phyloP scores from a whole-genome alignment of 139 green algal species.

The Chlamydomonas applanata region DNA sequence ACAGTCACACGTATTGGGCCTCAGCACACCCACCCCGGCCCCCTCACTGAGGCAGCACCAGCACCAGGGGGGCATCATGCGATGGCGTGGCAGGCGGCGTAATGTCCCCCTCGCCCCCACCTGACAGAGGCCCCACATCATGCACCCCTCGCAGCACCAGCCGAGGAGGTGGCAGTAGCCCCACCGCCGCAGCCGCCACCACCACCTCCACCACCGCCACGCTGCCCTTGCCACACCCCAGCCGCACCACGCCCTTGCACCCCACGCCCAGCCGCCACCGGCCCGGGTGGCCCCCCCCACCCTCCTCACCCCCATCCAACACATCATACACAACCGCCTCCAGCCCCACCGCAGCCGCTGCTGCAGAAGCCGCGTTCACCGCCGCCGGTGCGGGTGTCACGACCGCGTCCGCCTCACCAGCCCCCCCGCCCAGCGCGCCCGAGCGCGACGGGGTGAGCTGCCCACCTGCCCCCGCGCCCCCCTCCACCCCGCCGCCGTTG shows the following conservation, averaged over 20 bases:
- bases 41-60: too few species aligned
- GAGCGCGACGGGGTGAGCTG: too few species aligned
- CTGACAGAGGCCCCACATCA: slow-evolving; percentile 16
- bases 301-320: not conserved
- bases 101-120: slow-evolving; percentile 1
- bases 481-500: too few species aligned
- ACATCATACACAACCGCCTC: not conserved
- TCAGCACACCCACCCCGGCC: too few species aligned
- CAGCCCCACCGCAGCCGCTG: too few species aligned
- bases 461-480: too few species aligned
- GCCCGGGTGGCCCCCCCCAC: not conserved
- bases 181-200: slow-evolving; percentile 10
- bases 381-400: too few species aligned
- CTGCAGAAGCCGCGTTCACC: too few species aligned
- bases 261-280: slow-evolving; percentile 19
- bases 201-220: slow-evolving; percentile 28
- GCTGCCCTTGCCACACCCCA: slow-evolving; percentile 15
- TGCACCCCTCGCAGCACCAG: slow-evolving; percentile 22
- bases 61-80: too few species aligned
- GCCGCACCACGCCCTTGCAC: slow-evolving; percentile 18
- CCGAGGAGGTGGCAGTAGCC: slow-evolving; percentile 12
- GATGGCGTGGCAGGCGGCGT: not conserved
- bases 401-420: too few species aligned
- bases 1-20: too few species aligned
- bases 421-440: too few species aligned